Evolutionary conservation across 805 yeast genomes (phyloP), one percentile per base, ranked within the genome.

Genomic region (Clavispora vitiphila): DNA sequence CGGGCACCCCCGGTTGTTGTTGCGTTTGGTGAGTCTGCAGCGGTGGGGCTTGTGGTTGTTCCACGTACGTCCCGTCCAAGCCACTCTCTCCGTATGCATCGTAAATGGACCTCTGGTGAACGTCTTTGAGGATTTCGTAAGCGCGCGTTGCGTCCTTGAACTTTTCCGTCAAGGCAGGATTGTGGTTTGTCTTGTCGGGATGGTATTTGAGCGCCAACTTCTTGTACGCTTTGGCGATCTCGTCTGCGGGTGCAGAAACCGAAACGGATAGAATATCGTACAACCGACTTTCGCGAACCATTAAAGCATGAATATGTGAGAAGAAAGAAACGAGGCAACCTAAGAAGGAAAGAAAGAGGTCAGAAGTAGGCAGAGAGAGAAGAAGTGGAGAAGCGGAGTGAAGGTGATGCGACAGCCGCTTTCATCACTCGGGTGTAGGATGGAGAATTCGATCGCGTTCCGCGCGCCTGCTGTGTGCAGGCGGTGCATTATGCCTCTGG

Each of bases 131-230:
- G 5, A 78, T 66, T 47, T 83, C 83, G 57, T 86, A 86, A 0
- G 91, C 90, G 36, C 72, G 70, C 2, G 82, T 77, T 31, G 83
- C 69, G 40, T 74, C 77, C 61, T 80, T 80, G 62, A 83, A 86
- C 46, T 61, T 65, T 43, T 70, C 72, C 4, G 78, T 76, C 29
- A 76, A 66, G 22, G 64, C 71, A 6, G 74, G 76, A 14, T 76
- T 61, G 47, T 69, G 75, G 42, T 67, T 66, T 16, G 77, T 77
- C 51, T 78, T 77, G 55, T 83, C 90, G 1, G 90, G 90, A 55
- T 83, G 90, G 54, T 71, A 76, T 51, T 67, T 67, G 37, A 76
- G 54, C 2, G 80, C 77, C 40, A 58, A 55, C 39, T 58, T 62
- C 41, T 64, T 64, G 40, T 66, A 65, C 0, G 68, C 54, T 20